Conservation (phyloP, 129 eudicot genomes). For the Arctium lappa region DNA sequence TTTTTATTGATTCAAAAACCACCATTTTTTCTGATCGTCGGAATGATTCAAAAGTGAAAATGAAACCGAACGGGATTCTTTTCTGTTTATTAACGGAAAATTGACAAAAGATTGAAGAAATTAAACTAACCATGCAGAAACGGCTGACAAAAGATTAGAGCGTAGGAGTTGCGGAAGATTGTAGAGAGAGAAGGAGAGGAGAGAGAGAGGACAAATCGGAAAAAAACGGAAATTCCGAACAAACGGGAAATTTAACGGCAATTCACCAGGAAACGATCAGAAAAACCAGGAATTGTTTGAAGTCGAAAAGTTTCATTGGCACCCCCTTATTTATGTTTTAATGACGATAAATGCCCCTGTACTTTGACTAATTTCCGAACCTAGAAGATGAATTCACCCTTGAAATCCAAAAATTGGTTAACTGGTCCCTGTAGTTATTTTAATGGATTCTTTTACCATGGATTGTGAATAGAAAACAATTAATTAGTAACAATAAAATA, state of each 20-base stretch:
- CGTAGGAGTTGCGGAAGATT: constrained; percentile 17
- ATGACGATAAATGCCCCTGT: background rate
- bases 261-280: constrained; percentile 23
- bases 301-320: background rate
- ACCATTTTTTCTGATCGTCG: background rate
- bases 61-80: background rate
- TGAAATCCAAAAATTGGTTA: background rate
- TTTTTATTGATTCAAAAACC: background rate
- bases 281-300: constrained; percentile 19
- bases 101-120: background rate
- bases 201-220: constrained; percentile 16
- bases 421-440: background rate
- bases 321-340: background rate
- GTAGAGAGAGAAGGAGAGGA: constrained; percentile 14
- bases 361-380: background rate
- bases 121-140: constrained; percentile 30
- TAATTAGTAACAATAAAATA: background rate
- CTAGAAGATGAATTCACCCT: background rate
- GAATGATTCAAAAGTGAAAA: background rate
- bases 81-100: background rate
- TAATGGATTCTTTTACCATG: background rate
- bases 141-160: constrained; percentile 14
- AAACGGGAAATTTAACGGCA: constrained; percentile 27
- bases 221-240: constrained; percentile 29
- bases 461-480: background rate